Percentiles rank a stretch among this genome's conserved stretches.
These are phyloP conservation scores for Geotrichum bryndzae DNA, from an alignment of 1,139 yeast genomes.

Conservation along the genomic window DNA sequence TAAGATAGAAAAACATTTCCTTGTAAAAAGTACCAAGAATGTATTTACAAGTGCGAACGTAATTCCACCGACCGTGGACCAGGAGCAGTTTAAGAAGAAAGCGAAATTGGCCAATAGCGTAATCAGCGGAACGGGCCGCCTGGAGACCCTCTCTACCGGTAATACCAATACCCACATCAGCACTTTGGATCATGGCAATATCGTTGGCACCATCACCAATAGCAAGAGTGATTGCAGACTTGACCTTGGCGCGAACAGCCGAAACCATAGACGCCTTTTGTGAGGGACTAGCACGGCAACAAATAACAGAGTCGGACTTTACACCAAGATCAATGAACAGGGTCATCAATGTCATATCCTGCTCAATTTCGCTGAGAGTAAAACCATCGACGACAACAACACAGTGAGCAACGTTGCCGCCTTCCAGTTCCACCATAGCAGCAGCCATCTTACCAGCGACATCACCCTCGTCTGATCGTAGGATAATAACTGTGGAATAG, in stretches of 20 bases:
- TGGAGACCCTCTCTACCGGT: constrained; percentile 96
- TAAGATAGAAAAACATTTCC: constrained; percentile 79
- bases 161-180: constrained; percentile 95
- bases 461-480: constrained; percentile 51
- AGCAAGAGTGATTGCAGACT: constrained; percentile 74
- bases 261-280: constrained; percentile 90
- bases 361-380: constrained; percentile 66
- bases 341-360: constrained; percentile 62
- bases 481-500: constrained; percentile 78
- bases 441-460: constrained; percentile 49
- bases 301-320: constrained; percentile 81
- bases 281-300: constrained; percentile 95
- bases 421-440: constrained; percentile 53
- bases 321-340: constrained; percentile 79
- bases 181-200: constrained; percentile 98
- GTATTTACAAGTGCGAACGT: constrained; percentile 84
- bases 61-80: constrained; percentile 95
- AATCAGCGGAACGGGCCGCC: constrained; percentile 93
- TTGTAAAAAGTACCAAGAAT: constrained; percentile 92
- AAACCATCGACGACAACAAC: constrained; percentile 92
- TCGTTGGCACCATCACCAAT: constrained; percentile 99
- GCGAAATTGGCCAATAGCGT: constrained; percentile 91
- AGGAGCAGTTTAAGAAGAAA: constrained; percentile 71
- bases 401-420: constrained; percentile 81
- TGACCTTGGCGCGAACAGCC: constrained; percentile 61